phyloP scores from a whole-genome alignment of 2,329 filamentous ascomycete species.

The Xylariomycetidae sp. region DNA sequence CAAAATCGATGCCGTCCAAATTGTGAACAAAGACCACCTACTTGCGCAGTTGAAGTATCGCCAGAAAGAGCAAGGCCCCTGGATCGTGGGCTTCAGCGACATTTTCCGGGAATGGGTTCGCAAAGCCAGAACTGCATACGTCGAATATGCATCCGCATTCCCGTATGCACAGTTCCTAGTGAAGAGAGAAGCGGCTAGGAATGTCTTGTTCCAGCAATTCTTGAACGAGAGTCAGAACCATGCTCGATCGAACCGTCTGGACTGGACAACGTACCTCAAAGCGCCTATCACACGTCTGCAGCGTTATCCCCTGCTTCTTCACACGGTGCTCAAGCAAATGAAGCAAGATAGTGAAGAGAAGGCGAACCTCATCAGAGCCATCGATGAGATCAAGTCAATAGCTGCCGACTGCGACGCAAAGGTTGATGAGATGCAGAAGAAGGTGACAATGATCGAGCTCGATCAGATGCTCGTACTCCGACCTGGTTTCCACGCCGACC shows the following conservation, averaged over 20 bases:
- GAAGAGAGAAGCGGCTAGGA: constrained; percentile 76
- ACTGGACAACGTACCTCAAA: constrained; percentile 93
- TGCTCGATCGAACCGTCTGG: constrained; percentile 72
- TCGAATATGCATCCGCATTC: constrained; percentile 86
- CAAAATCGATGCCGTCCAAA: constrained; percentile 79
- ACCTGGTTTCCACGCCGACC: constrained; percentile 79
- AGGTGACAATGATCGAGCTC: constrained; percentile 82
- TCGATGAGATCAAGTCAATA: constrained; percentile 85
- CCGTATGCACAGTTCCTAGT: constrained; percentile 79
- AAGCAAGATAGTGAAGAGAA: constrained; percentile 83
- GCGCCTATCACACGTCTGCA: constrained; percentile 88
- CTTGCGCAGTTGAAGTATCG: constrained; percentile 92
- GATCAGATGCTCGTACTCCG: constrained; percentile 77
- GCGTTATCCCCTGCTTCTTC: constrained; percentile 77
- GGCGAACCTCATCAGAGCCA: constrained; percentile 72
- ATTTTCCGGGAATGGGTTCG: constrained; percentile 98
- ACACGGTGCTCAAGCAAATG: constrained; percentile 80
- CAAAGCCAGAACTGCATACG: constrained; percentile 81
- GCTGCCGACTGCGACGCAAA: constrained; percentile 87
- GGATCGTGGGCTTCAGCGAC: constrained; percentile 89
- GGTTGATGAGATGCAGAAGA: constrained; percentile 86
- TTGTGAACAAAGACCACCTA: constrained; percentile 88
- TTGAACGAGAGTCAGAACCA: constrained; percentile 74
- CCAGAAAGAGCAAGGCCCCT: constrained; percentile 93
- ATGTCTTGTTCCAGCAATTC: constrained; percentile 81